phyloP scores from a whole-genome alignment of 2,329 filamentous ascomycete species.

The Diaporthe vaccinii region DNA sequence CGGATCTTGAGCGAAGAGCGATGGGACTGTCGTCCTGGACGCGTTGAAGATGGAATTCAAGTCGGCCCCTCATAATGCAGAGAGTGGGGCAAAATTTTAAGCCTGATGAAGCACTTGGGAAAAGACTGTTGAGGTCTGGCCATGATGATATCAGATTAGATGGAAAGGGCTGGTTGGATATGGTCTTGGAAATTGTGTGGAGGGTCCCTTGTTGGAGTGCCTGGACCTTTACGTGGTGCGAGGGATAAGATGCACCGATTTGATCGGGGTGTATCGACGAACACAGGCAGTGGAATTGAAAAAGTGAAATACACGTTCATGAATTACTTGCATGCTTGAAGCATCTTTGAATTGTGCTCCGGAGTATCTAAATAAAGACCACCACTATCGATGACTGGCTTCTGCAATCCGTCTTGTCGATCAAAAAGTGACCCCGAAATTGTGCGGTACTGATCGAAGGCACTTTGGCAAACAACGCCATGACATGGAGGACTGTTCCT shows the following conservation, averaged over 20 bases:
- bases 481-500: no score
- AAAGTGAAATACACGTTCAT: not conserved
- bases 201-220: conserved; percentile 22
- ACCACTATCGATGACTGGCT: not conserved
- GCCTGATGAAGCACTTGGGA: conserved; percentile 29
- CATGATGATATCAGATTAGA: not conserved
- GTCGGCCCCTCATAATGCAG: conserved; percentile 40
- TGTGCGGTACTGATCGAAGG: not conserved
- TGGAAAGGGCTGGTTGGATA: not conserved
- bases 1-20: conserved; percentile 17
- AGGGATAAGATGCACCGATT: conserved; percentile 10
- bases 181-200: conserved; percentile 16
- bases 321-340: not conserved
- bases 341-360: no score
- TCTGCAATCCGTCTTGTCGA: not conserved
- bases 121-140: not conserved
- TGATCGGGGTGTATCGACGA: not conserved
- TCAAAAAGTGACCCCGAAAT: not conserved
- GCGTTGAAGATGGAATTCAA: conserved; percentile 34
- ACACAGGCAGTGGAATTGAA: not conserved
- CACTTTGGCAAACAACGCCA: not conserved
- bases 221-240: conserved; percentile 30
- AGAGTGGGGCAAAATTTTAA: conserved; percentile 36
- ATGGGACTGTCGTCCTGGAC: conserved; percentile 25
- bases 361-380: not conserved